A percentile compares a stretch with the other conserved stretches of the same genome.
phyloP scores from a whole-genome alignment of 148 eudicot species.

The Salicornia ramosissima region DNA sequence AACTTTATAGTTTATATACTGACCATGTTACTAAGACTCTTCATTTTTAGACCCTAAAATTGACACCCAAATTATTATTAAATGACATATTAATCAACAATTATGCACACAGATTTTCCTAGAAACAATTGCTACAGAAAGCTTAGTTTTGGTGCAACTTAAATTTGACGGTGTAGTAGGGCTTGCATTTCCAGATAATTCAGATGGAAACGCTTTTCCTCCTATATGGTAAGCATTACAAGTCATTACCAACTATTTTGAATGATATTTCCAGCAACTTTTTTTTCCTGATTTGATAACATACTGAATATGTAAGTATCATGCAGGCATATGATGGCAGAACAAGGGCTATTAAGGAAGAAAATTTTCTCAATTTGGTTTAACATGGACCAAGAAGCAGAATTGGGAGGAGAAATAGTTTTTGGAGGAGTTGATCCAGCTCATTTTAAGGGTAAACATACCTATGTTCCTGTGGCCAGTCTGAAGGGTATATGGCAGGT shows the following conservation, averaged over 20 bases:
- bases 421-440: conserved; percentile 74
- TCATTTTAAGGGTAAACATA: conserved; percentile 68
- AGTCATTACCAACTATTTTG: neutral
- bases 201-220: conserved; percentile 27
- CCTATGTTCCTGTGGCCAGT: conserved; percentile 64
- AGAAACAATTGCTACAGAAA: conserved; percentile 34
- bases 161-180: conserved; percentile 57
- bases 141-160: conserved; percentile 27
- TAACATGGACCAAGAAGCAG: conserved; percentile 47
- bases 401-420: conserved; percentile 65
- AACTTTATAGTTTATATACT: too few relatives aligned
- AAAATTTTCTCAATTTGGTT: conserved; percentile 73
- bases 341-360: conserved; percentile 56
- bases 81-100: neutral
- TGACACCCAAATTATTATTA: too few relatives aligned
- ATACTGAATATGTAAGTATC: neutral
- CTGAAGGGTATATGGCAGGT: conserved; percentile 78
- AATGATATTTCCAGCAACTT: neutral
- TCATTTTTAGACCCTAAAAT: too few relatives aligned
- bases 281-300: neutral
- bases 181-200: conserved; percentile 43
- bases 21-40: neutral
- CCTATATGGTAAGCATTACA: conserved; percentile 43
- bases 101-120: conserved; percentile 30
- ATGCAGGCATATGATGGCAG: conserved; percentile 62